Evolutionary conservation across 305 asterid species (phyloP).

Genomic region (Ruellia speciosa): DNA sequence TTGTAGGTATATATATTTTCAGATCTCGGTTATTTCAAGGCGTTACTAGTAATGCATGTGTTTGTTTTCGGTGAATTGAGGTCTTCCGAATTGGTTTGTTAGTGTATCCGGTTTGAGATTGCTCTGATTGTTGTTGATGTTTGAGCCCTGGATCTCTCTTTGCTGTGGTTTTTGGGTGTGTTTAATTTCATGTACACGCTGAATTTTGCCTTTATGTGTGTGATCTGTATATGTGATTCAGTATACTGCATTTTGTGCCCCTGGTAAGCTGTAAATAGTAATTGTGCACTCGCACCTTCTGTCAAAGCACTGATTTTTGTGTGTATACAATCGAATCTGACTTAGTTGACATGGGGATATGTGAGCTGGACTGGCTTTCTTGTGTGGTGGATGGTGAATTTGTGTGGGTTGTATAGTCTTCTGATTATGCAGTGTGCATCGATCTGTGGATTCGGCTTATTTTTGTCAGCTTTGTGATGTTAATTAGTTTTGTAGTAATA

Average conservation of each 20-base stretch:
- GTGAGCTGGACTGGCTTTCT: slow-evolving; percentile 15
- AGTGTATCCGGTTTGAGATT: slow-evolving; percentile 1
- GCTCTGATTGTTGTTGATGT: slow-evolving; percentile 26
- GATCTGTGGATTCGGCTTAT: background rate
- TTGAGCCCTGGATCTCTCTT: slow-evolving; percentile 29
- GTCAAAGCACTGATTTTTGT: slow-evolving; percentile 13
- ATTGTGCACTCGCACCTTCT: slow-evolving; percentile 10
- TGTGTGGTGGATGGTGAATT: background rate
- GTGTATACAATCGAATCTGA: background rate
- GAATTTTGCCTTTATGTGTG: slow-evolving; percentile 10
- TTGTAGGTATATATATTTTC: slow-evolving; percentile 25
- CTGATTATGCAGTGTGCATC: background rate
- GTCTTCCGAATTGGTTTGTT: slow-evolving; percentile 16
- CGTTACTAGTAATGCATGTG: slow-evolving; percentile 24
- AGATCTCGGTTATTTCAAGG: slow-evolving; percentile 32
- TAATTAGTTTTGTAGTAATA: background rate
- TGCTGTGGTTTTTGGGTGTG: slow-evolving; percentile 20
- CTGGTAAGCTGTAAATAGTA: slow-evolving; percentile 8
- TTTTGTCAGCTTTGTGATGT: background rate
- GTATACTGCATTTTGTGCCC: slow-evolving; percentile 18
- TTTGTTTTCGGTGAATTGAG: slow-evolving; percentile 21
- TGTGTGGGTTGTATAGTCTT: slow-evolving; percentile 11
- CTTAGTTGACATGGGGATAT: background rate
- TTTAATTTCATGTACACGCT: background rate
- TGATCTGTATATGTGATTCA: slow-evolving; percentile 19